Evolutionary conservation across 2,329 filamentous ascomycete species (phyloP).

Genomic region (Lanzia echinophila): DNA sequence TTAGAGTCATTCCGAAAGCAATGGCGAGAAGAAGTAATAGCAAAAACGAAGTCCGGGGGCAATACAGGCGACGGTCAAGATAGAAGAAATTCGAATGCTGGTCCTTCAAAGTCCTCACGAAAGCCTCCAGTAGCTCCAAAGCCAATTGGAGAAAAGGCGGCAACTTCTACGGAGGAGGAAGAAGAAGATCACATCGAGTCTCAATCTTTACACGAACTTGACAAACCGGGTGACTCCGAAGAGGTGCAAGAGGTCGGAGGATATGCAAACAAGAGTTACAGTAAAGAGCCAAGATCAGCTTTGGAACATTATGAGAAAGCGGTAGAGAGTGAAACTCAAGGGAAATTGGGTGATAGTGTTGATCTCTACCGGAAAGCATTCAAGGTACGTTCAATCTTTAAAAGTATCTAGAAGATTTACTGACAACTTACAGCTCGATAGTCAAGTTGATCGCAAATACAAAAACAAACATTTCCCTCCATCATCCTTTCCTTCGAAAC

Average conservation of each 20-base stretch:
- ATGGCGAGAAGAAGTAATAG: conserved; percentile 66
- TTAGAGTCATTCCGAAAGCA: conserved; percentile 79
- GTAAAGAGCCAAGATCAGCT: conserved; percentile 60
- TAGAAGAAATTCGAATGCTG: conserved; percentile 3
- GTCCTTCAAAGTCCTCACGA: conserved; percentile 14
- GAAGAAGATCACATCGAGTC: conserved; percentile 15
- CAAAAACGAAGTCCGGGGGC: conserved; percentile 18
- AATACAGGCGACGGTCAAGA: conserved; percentile 14
- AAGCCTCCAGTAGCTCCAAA: conserved; percentile 18
- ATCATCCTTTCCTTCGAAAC: conserved; percentile 43
- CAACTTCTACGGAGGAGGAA: conserved; percentile 10
- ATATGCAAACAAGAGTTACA: conserved; percentile 6
- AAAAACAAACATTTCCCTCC: conserved; percentile 85
- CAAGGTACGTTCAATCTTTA: conserved; percentile 48
- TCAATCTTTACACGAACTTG: conserved; percentile 8
- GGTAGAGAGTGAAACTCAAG: conserved; percentile 79
- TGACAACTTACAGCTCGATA: conserved; percentile 59
- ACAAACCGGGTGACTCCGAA: conserved; percentile 9
- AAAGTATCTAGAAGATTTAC: background rate
- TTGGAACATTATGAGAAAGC: conserved; percentile 90
- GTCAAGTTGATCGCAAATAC: conserved; percentile 76
- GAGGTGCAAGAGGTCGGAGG: conserved; percentile 8
- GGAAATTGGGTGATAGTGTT: conserved; percentile 82
- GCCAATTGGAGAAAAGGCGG: conserved; percentile 10
- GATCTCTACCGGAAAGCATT: conserved; percentile 86